Percentiles rank a stretch among this genome's conserved stretches.
These are phyloP conservation scores for Dothiorella sarmentorum DNA, from an alignment of 2,329 filamentous ascomycete species.

Conservation along the genomic window DNA sequence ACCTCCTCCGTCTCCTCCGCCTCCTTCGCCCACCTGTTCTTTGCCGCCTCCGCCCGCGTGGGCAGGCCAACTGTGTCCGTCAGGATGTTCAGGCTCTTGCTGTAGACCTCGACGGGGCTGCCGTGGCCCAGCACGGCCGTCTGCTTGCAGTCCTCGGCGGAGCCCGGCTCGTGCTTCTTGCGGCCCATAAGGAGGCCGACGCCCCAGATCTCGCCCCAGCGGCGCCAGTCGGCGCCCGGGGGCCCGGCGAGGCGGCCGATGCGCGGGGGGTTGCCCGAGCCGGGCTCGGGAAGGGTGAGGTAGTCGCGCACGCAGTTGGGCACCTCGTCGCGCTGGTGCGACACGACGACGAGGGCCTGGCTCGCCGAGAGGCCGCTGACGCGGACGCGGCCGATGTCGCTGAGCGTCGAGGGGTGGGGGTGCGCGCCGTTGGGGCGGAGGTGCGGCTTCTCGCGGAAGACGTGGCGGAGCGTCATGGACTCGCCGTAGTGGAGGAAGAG, in stretches of 20 bases:
- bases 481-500: conserved; percentile 63
- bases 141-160: not conserved
- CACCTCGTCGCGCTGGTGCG: conserved; percentile 86
- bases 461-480: conserved; percentile 31
- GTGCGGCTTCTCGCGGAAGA: conserved; percentile 25
- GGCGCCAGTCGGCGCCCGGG: conserved; percentile 52
- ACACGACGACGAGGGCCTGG: conserved; percentile 88
- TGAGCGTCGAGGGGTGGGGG: conserved; percentile 43
- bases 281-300: conserved; percentile 78
- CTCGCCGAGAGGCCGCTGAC: conserved; percentile 62
- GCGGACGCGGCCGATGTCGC: conserved; percentile 42
- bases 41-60: not conserved
- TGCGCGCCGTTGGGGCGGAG: conserved; percentile 21
- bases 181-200: too few relatives aligned
- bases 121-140: not conserved
- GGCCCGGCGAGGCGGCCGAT: conserved; percentile 64
- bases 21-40: not conserved
- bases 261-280: conserved; percentile 57
- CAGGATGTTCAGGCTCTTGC: not conserved
- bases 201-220: conserved; percentile 65
- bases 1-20: not conserved
- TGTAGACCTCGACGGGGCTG: not conserved
- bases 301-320: conserved; percentile 79
- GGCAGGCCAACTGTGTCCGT: not conserved
- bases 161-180: too few relatives aligned